Evolutionary conservation across 2,329 filamentous ascomycete species (phyloP).

Genomic region (Cytospora chrysosperma): DNA sequence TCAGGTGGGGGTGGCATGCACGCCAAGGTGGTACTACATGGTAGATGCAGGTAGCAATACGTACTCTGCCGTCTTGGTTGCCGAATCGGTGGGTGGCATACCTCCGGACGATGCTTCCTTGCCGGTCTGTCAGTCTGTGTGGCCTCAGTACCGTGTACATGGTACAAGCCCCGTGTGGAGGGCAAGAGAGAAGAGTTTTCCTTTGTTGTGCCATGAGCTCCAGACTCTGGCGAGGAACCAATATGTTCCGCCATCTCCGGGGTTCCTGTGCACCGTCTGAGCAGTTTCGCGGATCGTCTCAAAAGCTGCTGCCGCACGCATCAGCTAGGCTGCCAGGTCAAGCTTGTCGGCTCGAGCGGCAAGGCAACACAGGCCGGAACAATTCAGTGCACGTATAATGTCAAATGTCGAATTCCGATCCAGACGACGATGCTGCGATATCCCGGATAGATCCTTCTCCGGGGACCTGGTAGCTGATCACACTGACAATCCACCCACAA

Average conservation of each 20-base stretch:
- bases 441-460: conserved; percentile 3
- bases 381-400: background rate
- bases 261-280: background rate
- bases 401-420: background rate
- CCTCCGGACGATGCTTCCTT: background rate
- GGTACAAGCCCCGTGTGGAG: background rate
- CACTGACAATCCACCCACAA: too few relatives aligned
- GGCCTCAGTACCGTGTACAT: background rate
- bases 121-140: too few relatives aligned
- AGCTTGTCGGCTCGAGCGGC: background rate
- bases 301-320: background rate
- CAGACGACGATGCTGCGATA: background rate
- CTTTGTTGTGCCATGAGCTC: background rate
- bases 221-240: background rate
- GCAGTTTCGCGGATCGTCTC: background rate
- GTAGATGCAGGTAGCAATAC: background rate
- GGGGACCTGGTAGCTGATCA: conserved; percentile 1
- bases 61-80: background rate
- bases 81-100: conserved; percentile 14
- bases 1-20: background rate
- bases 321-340: background rate
- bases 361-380: background rate
- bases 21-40: conserved; percentile 7
- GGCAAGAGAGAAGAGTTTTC: background rate
- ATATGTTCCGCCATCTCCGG: background rate